phyloP scores from a whole-genome alignment of 208 protist genomes.

The Trichomonas vaginalis region DNA sequence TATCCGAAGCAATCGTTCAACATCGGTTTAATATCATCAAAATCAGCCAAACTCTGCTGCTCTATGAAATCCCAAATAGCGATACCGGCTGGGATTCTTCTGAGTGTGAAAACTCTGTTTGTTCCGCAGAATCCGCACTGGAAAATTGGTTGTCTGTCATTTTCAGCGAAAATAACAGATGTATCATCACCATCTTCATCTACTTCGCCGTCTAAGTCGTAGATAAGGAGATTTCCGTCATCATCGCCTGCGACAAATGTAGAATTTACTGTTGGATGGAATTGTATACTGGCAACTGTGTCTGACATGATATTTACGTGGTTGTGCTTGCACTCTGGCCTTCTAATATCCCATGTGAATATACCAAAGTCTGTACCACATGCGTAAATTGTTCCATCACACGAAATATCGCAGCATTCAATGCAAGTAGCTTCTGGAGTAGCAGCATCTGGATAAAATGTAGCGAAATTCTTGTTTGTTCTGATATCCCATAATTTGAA shows the following conservation, averaged over 20 bases:
- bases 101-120: neutral
- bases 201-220: neutral
- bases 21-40: neutral
- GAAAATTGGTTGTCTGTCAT: neutral
- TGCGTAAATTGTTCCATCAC: neutral
- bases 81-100: neutral
- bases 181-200: neutral
- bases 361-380: neutral
- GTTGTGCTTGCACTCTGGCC: neutral
- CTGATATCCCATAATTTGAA: neutral
- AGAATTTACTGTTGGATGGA: neutral
- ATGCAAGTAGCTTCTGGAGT: neutral
- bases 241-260: neutral
- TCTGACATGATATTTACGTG: neutral
- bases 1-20: neutral
- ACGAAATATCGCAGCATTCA: neutral
- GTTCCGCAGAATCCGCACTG: neutral
- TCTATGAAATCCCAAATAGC: neutral
- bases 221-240: neutral
- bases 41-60: neutral
- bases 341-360: neutral
- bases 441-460: neutral
- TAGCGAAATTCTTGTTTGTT: neutral
- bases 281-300: neutral
- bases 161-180: neutral